These are phyloP conservation scores for Cupressus sempervirens DNA, from an alignment of 75 land plant genomes.

Conservation along the genomic window DNA sequence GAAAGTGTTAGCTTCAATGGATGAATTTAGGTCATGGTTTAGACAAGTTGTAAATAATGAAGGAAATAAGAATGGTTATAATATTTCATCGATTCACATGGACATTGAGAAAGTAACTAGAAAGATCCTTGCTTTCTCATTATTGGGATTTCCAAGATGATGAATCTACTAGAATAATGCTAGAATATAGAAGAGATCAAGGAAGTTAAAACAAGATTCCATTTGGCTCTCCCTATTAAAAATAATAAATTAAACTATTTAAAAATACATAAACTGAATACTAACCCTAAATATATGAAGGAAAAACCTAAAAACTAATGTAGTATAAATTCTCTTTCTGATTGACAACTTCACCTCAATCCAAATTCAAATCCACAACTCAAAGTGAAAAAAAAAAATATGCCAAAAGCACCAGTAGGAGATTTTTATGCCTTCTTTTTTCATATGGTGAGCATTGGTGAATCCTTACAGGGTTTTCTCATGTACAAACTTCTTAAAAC, in stretches of 20 bases:
- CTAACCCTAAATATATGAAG: background rate
- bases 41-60: constrained; percentile 1
- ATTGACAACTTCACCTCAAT: background rate
- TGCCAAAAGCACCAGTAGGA: background rate
- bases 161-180: constrained; percentile 2
- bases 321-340: background rate
- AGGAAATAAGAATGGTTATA: constrained; percentile 1
- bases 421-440: background rate
- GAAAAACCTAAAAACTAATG: background rate
- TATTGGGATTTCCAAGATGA: background rate
- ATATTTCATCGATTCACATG: background rate
- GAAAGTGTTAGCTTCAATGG: background rate
- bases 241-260: background rate
- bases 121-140: background rate
- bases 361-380: background rate
- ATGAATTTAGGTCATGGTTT: constrained; percentile 1
- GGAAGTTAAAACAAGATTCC: background rate
- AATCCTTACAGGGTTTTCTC: constrained; percentile 1
- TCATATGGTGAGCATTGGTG: background rate
- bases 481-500: background rate
- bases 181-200: constrained; percentile 8
- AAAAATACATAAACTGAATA: background rate
- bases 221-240: constrained; percentile 4
- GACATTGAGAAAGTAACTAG: constrained; percentile 5
- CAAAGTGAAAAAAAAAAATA: background rate